Base-by-base conservation (phyloP, 2,329 filamentous ascomycete genomes). In the Aureobasidium mangrovei region DNA sequence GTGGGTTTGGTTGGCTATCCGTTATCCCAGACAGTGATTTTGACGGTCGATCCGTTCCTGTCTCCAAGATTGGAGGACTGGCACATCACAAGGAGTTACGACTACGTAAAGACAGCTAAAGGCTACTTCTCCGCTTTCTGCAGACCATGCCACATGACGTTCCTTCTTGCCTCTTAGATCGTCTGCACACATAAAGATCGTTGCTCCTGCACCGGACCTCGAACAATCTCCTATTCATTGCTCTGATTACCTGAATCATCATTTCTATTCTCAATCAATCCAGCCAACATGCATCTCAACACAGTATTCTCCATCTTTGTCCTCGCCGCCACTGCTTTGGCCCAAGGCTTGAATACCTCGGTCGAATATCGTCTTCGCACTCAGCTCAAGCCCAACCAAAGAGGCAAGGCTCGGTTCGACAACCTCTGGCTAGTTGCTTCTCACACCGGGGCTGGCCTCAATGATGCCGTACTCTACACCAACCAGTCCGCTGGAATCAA, bases 361-460 rank as follows among this genome's bases (percentile, higher is more conserved):
- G 58, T 47, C 7, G 58, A 61, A 36, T 68, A 65, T 58, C 57
- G 63, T 32, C 59, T 69, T 53, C 58, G 59, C 54, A 65, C 63
- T 40, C 42, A 60, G 18, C 40, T 67, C 36, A 64, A 64, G 53
- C 53, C 60, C 18, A 45, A 51, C 35, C 58, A 62, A 36, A 42
- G 36, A 33, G 27, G 24, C 36, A 66, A 65, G 47, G 42, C 44
- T 1, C 45, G 56, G 26, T 66, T 59, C 52, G 55, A 64, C 39
- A 57, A 60, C 49, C 64, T 68, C 54, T 67, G 61, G 54, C 57
- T 68, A n/a, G 52, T 49, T 8, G 38, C 39, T 7, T 56, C 53
- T 29, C 59, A 60, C 44, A 58, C 59, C 10, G 59, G 59, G 5
- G 57, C 57, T 29, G 65, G 65, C 12, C 41, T 61, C 6, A 63